Evolutionary conservation across 768 basidiomycete genomes (phyloP), one percentile per base, ranked within the genome.

Genomic region (Kwoniella botswanensis): DNA sequence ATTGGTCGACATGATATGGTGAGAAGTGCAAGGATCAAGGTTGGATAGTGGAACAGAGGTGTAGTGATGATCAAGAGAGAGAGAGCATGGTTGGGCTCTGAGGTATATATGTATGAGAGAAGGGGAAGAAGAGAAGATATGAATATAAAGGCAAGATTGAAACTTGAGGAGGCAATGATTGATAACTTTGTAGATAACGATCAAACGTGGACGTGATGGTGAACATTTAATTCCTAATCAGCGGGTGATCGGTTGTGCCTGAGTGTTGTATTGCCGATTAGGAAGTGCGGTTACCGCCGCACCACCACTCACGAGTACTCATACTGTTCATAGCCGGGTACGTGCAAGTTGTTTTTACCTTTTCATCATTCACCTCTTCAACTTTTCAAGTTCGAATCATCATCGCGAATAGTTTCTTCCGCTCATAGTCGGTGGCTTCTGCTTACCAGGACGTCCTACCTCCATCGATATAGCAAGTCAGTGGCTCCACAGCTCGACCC

Each of bases 1-100:
- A 42, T 79, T 79, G 41, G 68, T 22, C 22, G 70, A 64, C 63
- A 70, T 70, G 12, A 11, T 57, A 9, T 35, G 13, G 55, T 22
- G 42, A 53, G 21, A 43, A 54, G 22, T 53, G 63, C 41, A 59
- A 44, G 41, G 57, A 64, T 55, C 50, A 54, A 59, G 42, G 44
- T 52, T n/a, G 60, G 60, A 58, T 58, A 26, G 41, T 41, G 41
- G 13, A 9, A 35, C n/a, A n/a, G 35, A 41, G 41, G 22, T 21
- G 2, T 24, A 43, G 26, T n/a, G 21, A 11, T 29, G 0, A 17
- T 29, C 17, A 17, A 64, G 50, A 13, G 18, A 7, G 5, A 26
- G 26, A 22, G 18, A 53, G 46, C 21, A 9, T 21, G 43, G 4
- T 63, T 44, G 41, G 1, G 35, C 0, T 35, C 7, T 7, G 35